Percentiles rank a stretch among this genome's conserved stretches.
Evolutionary conservation across 2,329 filamentous ascomycete genomes (phyloP).

Genomic region (Beauveria sp.): DNA sequence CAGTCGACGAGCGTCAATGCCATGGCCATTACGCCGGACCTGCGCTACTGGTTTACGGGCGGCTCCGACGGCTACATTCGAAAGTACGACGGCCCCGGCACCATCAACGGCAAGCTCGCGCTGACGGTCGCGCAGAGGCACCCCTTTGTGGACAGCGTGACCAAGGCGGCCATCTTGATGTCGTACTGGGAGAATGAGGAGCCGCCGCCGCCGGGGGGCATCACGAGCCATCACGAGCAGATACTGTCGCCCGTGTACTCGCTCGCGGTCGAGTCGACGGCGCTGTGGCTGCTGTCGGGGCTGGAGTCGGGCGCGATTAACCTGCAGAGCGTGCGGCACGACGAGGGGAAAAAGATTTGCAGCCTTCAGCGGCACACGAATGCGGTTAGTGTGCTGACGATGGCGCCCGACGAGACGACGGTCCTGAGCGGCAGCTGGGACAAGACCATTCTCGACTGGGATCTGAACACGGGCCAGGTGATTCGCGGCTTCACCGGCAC

Average conservation of each 20-base stretch:
- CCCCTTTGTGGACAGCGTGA: conserved; percentile 94
- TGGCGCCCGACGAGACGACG: conserved; percentile 78
- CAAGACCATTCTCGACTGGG: conserved; percentile 90
- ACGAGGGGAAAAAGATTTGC: conserved; percentile 84
- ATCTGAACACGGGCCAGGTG: conserved; percentile 75
- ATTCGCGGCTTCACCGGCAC: conserved; percentile 69
- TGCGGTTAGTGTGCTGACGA: conserved; percentile 77
- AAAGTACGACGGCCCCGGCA: conserved; percentile 92
- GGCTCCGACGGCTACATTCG: conserved; percentile 93
- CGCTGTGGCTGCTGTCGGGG: conserved; percentile 85
- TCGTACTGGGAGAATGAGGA: conserved; percentile 99
- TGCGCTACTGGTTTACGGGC: conserved; percentile 91
- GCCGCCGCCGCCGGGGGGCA: conserved; percentile 32
- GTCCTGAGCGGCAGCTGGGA: conserved; percentile 95
- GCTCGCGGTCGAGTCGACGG: conserved; percentile 81
- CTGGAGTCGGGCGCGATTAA: conserved; percentile 89
- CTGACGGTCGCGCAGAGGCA: conserved; percentile 93
- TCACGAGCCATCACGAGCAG: conserved; percentile 46
- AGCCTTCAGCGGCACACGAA: conserved; percentile 79
- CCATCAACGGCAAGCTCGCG: conserved; percentile 88
- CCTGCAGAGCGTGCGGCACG: conserved; percentile 84
- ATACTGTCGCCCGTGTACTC: conserved; percentile 88
- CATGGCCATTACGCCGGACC: conserved; percentile 83
- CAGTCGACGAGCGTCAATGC: conserved; percentile 95
- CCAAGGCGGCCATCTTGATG: conserved; percentile 87